Evolutionary conservation across 2,329 filamentous ascomycete genomes (phyloP).

Genomic region (Aspergillus udagawae): DNA sequence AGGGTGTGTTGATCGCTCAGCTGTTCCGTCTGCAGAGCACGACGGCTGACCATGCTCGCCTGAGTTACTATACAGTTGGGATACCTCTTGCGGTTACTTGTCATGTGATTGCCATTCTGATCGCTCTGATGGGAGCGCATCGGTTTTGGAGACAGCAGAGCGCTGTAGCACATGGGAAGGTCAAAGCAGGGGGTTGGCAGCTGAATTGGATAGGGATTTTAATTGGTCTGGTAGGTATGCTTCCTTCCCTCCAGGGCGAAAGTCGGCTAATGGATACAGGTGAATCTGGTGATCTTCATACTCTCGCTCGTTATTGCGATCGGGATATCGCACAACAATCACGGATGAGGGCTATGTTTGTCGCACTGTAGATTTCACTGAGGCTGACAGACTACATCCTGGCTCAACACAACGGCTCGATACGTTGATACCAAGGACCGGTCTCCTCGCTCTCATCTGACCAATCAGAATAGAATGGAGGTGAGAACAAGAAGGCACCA

Average conservation of each 20-base stretch:
- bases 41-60: constrained; percentile 23
- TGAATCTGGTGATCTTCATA: background rate
- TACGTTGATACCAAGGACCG: background rate
- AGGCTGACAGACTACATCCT: background rate
- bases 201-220: constrained; percentile 47
- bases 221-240: constrained; percentile 46
- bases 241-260: background rate
- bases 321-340: background rate
- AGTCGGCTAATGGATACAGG: background rate
- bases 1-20: constrained; percentile 63
- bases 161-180: constrained; percentile 55
- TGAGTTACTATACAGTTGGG: constrained; percentile 60
- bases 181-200: constrained; percentile 58
- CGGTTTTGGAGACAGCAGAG: constrained; percentile 60
- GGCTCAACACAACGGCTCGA: background rate
- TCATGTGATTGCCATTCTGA: constrained; percentile 49
- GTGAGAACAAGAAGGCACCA: background rate
- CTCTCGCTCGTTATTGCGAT: background rate
- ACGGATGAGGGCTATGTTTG: background rate
- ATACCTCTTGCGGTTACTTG: constrained; percentile 52
- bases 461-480: background rate
- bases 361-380: background rate
- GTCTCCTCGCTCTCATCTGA: background rate
- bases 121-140: constrained; percentile 52
- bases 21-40: constrained; percentile 57